Base-by-base conservation (phyloP, 2,329 filamentous ascomycete genomes). In the Lecanicillium sp. region DNA sequence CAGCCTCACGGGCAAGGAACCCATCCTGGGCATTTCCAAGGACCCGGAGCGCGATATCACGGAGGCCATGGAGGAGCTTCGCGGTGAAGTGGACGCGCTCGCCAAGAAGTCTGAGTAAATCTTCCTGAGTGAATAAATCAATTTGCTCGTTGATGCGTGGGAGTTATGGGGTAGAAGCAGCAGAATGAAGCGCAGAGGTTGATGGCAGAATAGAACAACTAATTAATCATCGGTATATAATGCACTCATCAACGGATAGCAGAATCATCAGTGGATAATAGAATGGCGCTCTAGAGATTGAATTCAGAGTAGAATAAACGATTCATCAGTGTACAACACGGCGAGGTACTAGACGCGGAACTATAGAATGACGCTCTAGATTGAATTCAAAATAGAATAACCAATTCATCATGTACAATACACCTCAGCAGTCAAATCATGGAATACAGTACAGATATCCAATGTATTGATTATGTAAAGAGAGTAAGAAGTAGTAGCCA, bases 1-100 rank as follows among this genome's bases (percentile, higher is more conserved):
- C 11, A 79, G 74, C 48, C 54, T 82, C 14, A 73, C 66, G 12
- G 69, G 68, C 27, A 68, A 72, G 38, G 75, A 81, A 46, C 86
- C 87, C 0, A 75, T 87, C 3, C 69, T 95, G 5, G 91, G 91
- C 21, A 73, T 97, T 30, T 84, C 88, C 1, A 81, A 81, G 54
- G 90, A 96, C 61, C 83, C 83, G 0, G 81, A 82, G 46, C 71
- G 73, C 23, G 89, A 94, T 57, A 74, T 94, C 41, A 83, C 87
- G 50, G 87, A 93, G 59, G 86, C 86, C 23, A 77, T 94, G 9
- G 72, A 77, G 30, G 88, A 95, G 68, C 75, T 95, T 44, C 80
- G 74, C 59, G 72, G 70, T 5, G 89, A 95, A 65, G 78, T 95
- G 27, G 83, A 87, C 60, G 75, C 56, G 11, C 56, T 54, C 11